Evolutionary conservation across 139 green algal genomes (phyloP), one percentile per base, ranked within the genome.

Genomic region (Auxenochlorella pyrenoidosa): DNA sequence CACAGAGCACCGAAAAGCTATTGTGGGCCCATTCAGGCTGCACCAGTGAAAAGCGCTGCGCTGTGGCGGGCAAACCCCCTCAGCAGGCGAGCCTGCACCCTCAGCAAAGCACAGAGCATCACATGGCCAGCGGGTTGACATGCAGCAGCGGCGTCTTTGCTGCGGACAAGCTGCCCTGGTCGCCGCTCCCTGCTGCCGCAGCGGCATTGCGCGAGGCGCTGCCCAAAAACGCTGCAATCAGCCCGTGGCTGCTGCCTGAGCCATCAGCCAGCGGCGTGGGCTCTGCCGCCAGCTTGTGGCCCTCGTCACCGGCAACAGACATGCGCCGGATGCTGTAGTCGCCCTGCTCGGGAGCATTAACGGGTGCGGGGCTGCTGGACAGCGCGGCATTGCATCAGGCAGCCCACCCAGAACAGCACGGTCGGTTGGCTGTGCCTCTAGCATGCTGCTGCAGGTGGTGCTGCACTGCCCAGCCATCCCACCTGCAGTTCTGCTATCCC

Each of bases 281-380:
- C 59, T 75, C 73, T 26, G 26, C 75, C 1, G 73, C 84, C 73
- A 88, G 40, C 58, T 68, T n/a, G 15, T 22, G 30, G 2, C 12
- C 73, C 58, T 88, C 84, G 30, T 75, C 59, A 3, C 15, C 63
- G 2, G 80, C 58, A 3, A 60, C 40, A 59, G 32, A 40, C 12
- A 88, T 26, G 18, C 75, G 84, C 26, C 58, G 84, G 8, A 84
- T 83, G 84, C 40, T 78, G 84, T 88, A 88, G 75, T 83, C 75
- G 40, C 84, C 84, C 83, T 87, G 70, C 51, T 10, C 3, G 41
- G 65, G 54, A 13, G 54, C 12, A 63, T 63, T 10, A 54, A 54
- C 47, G 47, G 47, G 47, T 4, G 12, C 15, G 54, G 54, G 22
- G 16, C 54, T 28, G n/a, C 54, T 4, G 15, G 54, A 24, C 15